phyloP scores from a whole-genome alignment of 1,284 basidiomycete genomes.

The Apiotrichum domesticum region DNA sequence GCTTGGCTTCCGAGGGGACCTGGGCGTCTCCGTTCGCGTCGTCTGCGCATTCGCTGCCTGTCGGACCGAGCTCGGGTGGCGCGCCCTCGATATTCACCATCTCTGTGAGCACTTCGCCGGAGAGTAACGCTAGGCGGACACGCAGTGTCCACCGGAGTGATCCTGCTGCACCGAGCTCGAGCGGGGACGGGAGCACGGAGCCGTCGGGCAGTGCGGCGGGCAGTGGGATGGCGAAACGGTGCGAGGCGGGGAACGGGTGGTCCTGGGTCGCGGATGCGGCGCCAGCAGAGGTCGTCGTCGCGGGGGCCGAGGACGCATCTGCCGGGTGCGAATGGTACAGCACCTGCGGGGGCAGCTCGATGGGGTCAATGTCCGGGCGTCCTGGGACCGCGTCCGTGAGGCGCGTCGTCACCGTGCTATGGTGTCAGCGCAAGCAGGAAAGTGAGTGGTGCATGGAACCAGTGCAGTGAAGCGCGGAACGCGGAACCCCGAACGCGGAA shows the following conservation, averaged over 20 bases:
- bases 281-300: not conserved
- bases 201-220: constrained; percentile 16
- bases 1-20: constrained; percentile 23
- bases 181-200: constrained; percentile 30
- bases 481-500: no score
- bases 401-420: constrained; percentile 26
- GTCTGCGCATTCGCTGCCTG: not conserved
- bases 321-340: constrained; percentile 20
- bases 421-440: not conserved
- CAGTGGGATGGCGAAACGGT: constrained; percentile 35
- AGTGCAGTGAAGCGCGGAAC: no score
- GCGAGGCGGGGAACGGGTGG: constrained; percentile 25
- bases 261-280: constrained; percentile 7
- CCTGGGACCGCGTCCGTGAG: constrained; percentile 27
- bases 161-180: constrained; percentile 29
- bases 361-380: constrained; percentile 21
- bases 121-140: constrained; percentile 23
- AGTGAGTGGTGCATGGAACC: no score
- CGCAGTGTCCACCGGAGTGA: constrained; percentile 28
- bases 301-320: not conserved
- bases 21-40: not conserved
- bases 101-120: constrained; percentile 23
- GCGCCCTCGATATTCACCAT: constrained; percentile 34
- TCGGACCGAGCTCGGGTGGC: constrained; percentile 19
- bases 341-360: constrained; percentile 20